These are phyloP conservation scores for Cryptococcus maquisensis DNA, from an alignment of 1,284 basidiomycete species.

Conservation along the genomic window DNA sequence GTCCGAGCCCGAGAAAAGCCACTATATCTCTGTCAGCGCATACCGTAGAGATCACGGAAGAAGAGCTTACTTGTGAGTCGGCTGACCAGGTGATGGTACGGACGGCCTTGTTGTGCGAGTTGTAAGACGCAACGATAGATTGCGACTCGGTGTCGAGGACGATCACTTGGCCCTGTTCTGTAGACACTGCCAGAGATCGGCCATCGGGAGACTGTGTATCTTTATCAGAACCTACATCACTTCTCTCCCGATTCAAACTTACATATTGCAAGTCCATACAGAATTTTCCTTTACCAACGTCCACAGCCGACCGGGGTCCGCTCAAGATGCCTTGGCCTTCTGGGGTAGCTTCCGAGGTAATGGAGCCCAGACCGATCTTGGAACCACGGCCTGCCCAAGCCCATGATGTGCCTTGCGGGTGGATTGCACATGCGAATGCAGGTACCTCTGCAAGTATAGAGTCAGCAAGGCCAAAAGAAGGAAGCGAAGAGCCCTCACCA, in stretches of 20 bases:
- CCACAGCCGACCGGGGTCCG: constrained; percentile 47
- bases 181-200: constrained; percentile 66
- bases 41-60: no score
- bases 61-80: constrained; percentile 58
- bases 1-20: constrained; percentile 77
- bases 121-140: constrained; percentile 63
- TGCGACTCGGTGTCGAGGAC: constrained; percentile 69
- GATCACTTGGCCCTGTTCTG: constrained; percentile 74
- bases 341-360: constrained; percentile 50
- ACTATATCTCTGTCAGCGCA: constrained; percentile 51
- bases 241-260: constrained; percentile 41
- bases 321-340: constrained; percentile 55
- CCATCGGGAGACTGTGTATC: constrained; percentile 74
- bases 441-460: constrained; percentile 18
- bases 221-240: not conserved
- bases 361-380: constrained; percentile 53
- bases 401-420: constrained; percentile 66
- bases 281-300: constrained; percentile 70
- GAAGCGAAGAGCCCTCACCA: constrained; percentile 54
- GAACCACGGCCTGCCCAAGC: constrained; percentile 74
- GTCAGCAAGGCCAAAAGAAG: constrained; percentile 4
- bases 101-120: constrained; percentile 79
- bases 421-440: constrained; percentile 77
- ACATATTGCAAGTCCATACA: constrained; percentile 76
- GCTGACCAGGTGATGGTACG: constrained; percentile 77